Evolutionary conservation across 805 yeast species (phyloP).

Genomic region (Blastobotrys peoriensis): DNA sequence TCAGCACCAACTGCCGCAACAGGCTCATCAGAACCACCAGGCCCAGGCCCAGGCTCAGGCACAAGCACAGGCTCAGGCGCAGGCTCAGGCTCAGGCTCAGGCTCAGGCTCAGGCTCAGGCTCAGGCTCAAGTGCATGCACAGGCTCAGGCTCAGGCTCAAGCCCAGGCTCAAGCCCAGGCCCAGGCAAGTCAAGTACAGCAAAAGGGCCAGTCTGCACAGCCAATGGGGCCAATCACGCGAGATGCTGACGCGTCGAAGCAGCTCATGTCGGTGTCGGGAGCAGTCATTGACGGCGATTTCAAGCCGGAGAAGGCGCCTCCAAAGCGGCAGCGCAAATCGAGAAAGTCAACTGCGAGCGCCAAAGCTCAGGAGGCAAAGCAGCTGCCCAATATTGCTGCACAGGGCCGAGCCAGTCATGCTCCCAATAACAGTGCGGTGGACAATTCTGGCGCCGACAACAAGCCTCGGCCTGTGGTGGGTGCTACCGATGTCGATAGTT

Average conservation of each 20-base stretch:
- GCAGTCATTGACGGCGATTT: background rate
- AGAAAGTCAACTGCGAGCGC: slow-evolving; percentile 1
- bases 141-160: slow-evolving; percentile 1
- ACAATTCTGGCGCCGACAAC: background rate
- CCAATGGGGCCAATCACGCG: background rate
- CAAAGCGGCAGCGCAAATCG: background rate
- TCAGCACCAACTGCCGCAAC: slow-evolving; percentile 11
- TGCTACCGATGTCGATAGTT: slow-evolving; percentile 82
- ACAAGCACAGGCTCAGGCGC: slow-evolving; percentile 10
- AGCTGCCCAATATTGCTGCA: background rate
- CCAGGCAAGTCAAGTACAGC: background rate
- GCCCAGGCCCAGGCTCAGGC: slow-evolving; percentile 16
- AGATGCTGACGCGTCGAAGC: background rate
- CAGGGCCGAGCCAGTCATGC: background rate
- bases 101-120: slow-evolving; percentile 2
- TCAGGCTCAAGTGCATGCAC: background rate
- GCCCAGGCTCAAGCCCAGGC: slow-evolving; percentile 4
- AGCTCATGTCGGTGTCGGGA: background rate
- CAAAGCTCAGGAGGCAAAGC: background rate
- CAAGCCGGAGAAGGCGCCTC: background rate
- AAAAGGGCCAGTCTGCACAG: background rate
- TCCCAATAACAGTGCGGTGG: background rate
- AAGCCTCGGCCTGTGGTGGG: slow-evolving; percentile 56
- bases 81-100: slow-evolving; percentile 2
- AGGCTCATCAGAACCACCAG: slow-evolving; percentile 10